These are phyloP conservation scores for Poa annua DNA, from an alignment of 176 grass and related monocot genomes.

Conservation along the genomic window DNA sequence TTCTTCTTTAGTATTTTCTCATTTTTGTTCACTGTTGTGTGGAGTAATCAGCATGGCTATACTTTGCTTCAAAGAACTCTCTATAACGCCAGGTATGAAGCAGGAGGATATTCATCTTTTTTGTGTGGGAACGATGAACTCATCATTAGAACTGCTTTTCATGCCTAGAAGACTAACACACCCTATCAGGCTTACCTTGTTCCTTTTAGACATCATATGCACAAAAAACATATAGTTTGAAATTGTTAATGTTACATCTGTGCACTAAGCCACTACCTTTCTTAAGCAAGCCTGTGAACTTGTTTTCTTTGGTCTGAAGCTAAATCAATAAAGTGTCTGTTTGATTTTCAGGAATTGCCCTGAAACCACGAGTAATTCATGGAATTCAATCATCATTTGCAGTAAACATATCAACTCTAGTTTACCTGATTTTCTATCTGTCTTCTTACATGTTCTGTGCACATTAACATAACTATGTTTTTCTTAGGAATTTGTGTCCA, in stretches of 20 bases:
- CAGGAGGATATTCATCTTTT: neutral
- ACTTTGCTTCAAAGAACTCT: neutral
- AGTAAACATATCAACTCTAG: constrained; percentile 46
- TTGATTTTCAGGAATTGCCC: constrained; percentile 63
- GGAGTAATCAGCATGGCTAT: constrained; percentile 17
- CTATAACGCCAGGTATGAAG: neutral
- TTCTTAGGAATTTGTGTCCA: constrained; percentile 64
- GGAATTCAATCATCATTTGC: constrained; percentile 71
- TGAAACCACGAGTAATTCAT: constrained; percentile 73
- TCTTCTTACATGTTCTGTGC: constrained; percentile 32
- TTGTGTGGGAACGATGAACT: neutral
- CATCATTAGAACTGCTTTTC: neutral
- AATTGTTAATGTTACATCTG: constrained; percentile 21
- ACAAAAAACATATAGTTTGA: too few species aligned
- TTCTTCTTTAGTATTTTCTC: neutral
- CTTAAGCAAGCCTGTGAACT: constrained; percentile 25
- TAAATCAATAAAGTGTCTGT: constrained; percentile 35
- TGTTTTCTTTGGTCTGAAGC: constrained; percentile 32
- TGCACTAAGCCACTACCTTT: neutral
- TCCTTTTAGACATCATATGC: neutral
- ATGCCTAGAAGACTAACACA: constrained; percentile 8
- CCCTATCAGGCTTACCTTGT: neutral
- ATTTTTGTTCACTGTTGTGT: neutral
- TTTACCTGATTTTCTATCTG: constrained; percentile 1
- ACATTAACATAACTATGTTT: constrained; percentile 37